Conservation (phyloP, 2,329 filamentous ascomycete genomes). For the Calonectria pauciramosa region DNA sequence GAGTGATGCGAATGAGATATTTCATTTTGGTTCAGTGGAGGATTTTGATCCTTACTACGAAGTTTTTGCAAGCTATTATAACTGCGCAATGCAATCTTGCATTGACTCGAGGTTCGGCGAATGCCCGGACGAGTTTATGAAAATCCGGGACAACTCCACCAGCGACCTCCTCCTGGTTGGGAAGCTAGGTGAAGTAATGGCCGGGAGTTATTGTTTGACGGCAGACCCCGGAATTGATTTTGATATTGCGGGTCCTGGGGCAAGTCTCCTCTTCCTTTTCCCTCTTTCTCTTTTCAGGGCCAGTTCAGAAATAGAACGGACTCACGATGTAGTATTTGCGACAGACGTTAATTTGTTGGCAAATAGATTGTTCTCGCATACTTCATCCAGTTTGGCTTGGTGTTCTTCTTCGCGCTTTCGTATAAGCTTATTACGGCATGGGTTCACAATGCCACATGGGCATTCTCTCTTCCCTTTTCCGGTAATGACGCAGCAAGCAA, state of each 20-base stretch:
- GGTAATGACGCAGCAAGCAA: background rate
- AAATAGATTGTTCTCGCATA: background rate
- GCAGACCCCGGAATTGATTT: background rate
- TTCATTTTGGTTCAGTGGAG: background rate
- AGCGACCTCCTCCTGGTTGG: background rate
- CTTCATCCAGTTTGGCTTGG: background rate
- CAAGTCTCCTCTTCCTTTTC: background rate
- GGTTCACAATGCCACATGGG: background rate
- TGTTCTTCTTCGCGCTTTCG: background rate
- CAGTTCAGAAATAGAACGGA: no score
- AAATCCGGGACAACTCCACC: background rate
- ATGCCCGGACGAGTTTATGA: background rate
- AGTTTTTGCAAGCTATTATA: background rate
- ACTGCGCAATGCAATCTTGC: background rate
- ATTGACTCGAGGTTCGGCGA: background rate
- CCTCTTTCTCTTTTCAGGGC: no score
- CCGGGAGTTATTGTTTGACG: background rate
- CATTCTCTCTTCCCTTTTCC: background rate
- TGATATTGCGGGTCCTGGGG: background rate
- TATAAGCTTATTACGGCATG: background rate
- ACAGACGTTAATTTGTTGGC: no score
- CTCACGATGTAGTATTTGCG: background rate
- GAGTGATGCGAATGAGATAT: background rate
- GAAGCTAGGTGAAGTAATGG: background rate
- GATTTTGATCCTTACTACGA: rapidly evolving